phyloP scores from a whole-genome alignment of 1,139 yeast species.

The Debaryomyces psychrophilus region DNA sequence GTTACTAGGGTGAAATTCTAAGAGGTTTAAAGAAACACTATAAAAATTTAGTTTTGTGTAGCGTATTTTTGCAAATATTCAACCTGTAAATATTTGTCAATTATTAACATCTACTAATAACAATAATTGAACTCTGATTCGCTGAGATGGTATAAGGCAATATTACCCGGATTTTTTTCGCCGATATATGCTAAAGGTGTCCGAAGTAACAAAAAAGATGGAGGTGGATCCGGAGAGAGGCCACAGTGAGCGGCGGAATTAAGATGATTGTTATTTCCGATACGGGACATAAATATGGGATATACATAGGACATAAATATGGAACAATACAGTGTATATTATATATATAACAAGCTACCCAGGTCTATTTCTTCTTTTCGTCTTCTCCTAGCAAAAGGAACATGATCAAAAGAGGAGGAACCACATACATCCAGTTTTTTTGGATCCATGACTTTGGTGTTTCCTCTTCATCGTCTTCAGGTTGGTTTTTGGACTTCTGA shows the following conservation, averaged over 20 bases:
- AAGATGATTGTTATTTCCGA: neutral
- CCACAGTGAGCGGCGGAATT: neutral
- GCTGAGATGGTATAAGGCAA: conserved; percentile 21
- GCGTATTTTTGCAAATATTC: conserved; percentile 2
- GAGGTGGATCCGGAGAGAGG: neutral
- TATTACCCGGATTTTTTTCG: conserved; percentile 14
- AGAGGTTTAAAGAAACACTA: conserved; percentile 3
- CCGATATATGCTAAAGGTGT: neutral
- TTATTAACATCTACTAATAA: conserved; percentile 10
- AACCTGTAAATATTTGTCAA: conserved; percentile 11
- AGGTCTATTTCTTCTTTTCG: conserved; percentile 19
- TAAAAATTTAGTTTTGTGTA: conserved; percentile 9
- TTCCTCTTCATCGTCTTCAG: conserved; percentile 27
- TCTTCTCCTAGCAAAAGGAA: conserved; percentile 30
- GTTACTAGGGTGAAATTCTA: conserved; percentile 1
- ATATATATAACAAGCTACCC: neutral
- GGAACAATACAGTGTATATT: neutral
- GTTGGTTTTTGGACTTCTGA: conserved; percentile 8
- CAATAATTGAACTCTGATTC: conserved; percentile 38
- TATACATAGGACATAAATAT: neutral
- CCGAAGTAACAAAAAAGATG: neutral
- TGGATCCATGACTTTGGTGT: conserved; percentile 53
- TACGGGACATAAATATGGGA: neutral
- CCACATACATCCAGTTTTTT: conserved; percentile 56
- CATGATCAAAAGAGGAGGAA: conserved; percentile 44